Evolutionary conservation across 2,329 filamentous ascomycete species (phyloP).

Genomic region (Helotiales sp.): DNA sequence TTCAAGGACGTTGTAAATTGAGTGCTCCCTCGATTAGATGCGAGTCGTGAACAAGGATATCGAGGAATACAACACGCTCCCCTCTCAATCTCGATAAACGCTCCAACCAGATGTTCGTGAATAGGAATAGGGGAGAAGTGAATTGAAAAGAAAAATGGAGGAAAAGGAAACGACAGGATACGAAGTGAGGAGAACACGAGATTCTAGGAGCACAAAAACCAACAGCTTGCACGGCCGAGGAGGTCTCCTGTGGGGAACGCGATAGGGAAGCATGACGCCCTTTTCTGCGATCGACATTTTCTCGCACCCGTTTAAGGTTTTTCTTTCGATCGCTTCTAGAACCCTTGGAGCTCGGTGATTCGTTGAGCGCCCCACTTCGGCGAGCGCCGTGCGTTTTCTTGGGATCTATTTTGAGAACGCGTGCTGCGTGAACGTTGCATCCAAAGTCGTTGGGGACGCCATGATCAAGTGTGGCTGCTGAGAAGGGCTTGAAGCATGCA

Average conservation of each 20-base stretch:
- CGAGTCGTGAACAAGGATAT: constrained; percentile 12
- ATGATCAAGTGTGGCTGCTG: background rate
- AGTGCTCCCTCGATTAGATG: constrained; percentile 26
- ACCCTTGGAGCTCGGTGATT: background rate
- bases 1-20: constrained; percentile 3
- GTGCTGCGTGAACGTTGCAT: constrained; percentile 3
- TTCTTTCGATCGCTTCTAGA: constrained; percentile 4
- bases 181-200: constrained; percentile 2
- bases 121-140: background rate
- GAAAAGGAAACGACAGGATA: constrained; percentile 11
- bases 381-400: background rate
- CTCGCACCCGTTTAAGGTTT: background rate
- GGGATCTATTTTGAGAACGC: constrained; percentile 5
- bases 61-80: constrained; percentile 17
- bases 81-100: constrained; percentile 7
- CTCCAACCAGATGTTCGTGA: background rate
- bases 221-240: constrained; percentile 13
- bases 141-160: background rate
- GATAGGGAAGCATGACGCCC: background rate
- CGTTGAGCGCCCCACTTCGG: constrained; percentile 9
- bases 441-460: background rate
- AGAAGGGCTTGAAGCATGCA: background rate
- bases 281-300: background rate
- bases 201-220: background rate
- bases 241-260: constrained; percentile 3